phyloP scores from a whole-genome alignment of 2,329 filamentous ascomycete species.

The Sclerotinia borealis region DNA sequence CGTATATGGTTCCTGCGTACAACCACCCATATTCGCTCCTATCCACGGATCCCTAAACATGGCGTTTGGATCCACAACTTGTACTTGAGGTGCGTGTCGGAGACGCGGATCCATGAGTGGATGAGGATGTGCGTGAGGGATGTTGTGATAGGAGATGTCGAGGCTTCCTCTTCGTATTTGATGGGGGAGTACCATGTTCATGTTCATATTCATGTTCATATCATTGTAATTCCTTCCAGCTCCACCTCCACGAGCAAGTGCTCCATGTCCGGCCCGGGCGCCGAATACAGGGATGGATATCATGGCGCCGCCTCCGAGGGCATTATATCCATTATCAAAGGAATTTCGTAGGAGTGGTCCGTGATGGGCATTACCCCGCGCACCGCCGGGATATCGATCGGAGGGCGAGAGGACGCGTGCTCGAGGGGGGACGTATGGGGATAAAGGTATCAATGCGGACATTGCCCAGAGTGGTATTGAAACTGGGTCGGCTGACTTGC shows the following conservation, averaged over 20 bases:
- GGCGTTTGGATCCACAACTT: background rate
- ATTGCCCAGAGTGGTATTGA: conserved; percentile 2
- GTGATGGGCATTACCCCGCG: background rate
- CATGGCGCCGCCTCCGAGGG: background rate
- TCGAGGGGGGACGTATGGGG: conserved; percentile 7
- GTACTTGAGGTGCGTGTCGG: background rate
- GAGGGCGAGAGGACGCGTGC: conserved; percentile 5
- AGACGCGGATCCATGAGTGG: background rate
- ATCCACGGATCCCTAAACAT: background rate
- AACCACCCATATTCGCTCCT: background rate
- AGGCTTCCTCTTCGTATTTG: background rate
- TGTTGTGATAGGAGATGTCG: background rate
- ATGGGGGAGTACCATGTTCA: background rate
- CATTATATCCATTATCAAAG: conserved; percentile 5
- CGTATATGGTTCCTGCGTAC: background rate
- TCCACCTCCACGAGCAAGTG: background rate
- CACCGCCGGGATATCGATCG: conserved; percentile 5
- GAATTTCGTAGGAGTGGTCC: conserved; percentile 5
- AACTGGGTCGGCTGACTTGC: background rate
- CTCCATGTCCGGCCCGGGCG: background rate
- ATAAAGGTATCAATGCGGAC: conserved; percentile 11
- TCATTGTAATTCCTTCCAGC: background rate
- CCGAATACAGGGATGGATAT: background rate
- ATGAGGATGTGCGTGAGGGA: background rate
- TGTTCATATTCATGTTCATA: background rate